A percentile compares a stretch with the other conserved stretches of the same genome.
Conservation (phyloP, 2,329 filamentous ascomycete species). For the Dactylellina leptospora region DNA sequence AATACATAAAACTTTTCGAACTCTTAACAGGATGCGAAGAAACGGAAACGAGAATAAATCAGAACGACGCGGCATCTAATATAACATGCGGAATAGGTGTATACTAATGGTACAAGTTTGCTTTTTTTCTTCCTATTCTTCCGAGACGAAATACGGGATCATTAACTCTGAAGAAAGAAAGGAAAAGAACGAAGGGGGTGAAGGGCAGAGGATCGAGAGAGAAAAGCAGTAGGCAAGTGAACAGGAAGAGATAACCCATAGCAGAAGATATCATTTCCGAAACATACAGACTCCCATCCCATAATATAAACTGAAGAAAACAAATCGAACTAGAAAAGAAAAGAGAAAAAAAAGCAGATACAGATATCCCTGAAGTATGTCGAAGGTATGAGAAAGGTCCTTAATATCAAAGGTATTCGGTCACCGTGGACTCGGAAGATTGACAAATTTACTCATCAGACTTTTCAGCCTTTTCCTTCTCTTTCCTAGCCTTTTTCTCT, state of each 20-base stretch:
- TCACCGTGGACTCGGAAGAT: not conserved
- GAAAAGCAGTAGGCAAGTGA: not conserved
- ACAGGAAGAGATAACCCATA: constrained; percentile 7
- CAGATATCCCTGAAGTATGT: not conserved
- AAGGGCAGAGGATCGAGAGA: not conserved
- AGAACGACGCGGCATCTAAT: constrained; percentile 31
- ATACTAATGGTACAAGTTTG: constrained; percentile 51
- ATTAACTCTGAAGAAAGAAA: constrained; percentile 15
- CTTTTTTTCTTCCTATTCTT: not conserved
- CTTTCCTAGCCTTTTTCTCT: constrained; percentile 77
- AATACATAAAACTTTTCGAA: constrained; percentile 33
- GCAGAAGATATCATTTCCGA: constrained; percentile 24
- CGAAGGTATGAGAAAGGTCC: not conserved
- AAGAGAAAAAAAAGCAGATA: not conserved
- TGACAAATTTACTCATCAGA: constrained; percentile 7
- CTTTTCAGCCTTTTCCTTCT: constrained; percentile 67
- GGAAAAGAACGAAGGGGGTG: not conserved
- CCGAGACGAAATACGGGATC: not conserved
- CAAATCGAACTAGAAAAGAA: not conserved
- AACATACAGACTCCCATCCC: constrained; percentile 39
- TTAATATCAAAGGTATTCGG: not conserved
- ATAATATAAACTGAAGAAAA: constrained; percentile 20
- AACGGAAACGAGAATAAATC: constrained; percentile 19
- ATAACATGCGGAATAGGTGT: constrained; percentile 31
- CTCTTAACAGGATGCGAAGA: constrained; percentile 2